These are phyloP conservation scores for Calocybe indica DNA, from an alignment of 768 basidiomycete species.

Conservation along the genomic window DNA sequence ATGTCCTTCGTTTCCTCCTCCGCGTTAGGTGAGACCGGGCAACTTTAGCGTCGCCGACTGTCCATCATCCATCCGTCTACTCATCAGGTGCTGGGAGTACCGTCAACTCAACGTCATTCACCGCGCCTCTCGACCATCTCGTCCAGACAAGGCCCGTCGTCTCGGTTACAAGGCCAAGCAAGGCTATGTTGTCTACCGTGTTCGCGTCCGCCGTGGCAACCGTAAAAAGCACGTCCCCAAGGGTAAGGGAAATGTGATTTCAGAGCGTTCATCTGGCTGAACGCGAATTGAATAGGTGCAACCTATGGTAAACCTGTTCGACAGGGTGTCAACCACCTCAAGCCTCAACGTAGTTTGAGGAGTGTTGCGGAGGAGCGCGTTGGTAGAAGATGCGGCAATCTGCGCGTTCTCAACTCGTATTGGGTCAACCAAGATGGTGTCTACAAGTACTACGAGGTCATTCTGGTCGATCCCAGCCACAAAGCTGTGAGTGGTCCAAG, in stretches of 20 bases:
- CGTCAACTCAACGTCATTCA: constrained; percentile 98
- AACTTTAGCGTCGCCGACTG: too few species aligned
- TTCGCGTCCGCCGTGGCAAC: constrained; percentile 97
- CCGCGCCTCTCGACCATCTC: constrained; percentile 95
- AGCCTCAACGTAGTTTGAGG: constrained; percentile 90
- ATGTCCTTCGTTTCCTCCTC: constrained; percentile 95
- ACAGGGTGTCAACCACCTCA: constrained; percentile 99
- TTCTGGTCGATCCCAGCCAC: constrained; percentile 93
- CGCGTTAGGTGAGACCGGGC: constrained; percentile 76
- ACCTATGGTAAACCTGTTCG: constrained; percentile 99
- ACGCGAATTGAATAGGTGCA: constrained; percentile 53
- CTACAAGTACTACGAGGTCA: constrained; percentile 99
- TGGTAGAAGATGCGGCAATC: constrained; percentile 91
- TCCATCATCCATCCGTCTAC: too few species aligned
- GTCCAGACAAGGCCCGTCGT: constrained; percentile 98
- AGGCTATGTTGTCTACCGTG: constrained; percentile 96
- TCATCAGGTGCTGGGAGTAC: constrained; percentile 90
- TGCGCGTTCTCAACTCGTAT: constrained; percentile 97
- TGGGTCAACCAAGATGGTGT: constrained; percentile 99
- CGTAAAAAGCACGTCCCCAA: constrained; percentile 98
- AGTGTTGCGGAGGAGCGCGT: constrained; percentile 98
- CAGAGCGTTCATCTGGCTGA: neutral
- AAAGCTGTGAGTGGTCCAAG: constrained; percentile 64
- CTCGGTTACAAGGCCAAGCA: constrained; percentile 99
- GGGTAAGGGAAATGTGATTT: constrained; percentile 45